Evolutionary conservation across 495 filamentous ascomycete genomes (phyloP).

Genomic region (Glutinoglossum americanum): DNA sequence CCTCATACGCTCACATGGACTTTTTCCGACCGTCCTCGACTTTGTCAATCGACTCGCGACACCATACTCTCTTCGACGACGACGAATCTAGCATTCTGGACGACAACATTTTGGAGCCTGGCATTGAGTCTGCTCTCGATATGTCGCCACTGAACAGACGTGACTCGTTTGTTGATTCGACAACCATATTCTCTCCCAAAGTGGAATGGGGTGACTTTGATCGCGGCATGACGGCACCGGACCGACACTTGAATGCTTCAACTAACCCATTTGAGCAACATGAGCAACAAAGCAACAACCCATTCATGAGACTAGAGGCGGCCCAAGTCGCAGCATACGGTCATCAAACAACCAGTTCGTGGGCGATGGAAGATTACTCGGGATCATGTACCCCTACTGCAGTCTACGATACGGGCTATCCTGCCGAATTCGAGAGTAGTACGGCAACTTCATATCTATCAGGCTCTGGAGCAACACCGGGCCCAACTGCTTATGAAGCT

Average conservation of each 20-base stretch:
- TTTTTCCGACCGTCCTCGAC: constrained; percentile 37
- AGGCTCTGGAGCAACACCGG: not conserved
- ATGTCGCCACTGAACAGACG: constrained; percentile 45
- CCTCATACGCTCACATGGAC: constrained; percentile 19
- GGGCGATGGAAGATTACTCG: constrained; percentile 1
- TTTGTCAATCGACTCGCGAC: constrained; percentile 37
- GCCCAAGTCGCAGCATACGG: constrained; percentile 22
- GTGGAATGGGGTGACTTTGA: constrained; percentile 51
- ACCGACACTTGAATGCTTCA: constrained; percentile 1
- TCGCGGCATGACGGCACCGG: constrained; percentile 18
- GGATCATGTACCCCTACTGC: constrained; percentile 6
- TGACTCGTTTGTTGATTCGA: constrained; percentile 46
- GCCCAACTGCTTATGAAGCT: not conserved
- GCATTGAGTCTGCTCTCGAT: constrained; percentile 42
- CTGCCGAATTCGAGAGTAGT: constrained; percentile 3
- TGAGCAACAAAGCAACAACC: constrained; percentile 25
- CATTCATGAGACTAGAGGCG: constrained; percentile 22
- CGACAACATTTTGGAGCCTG: constrained; percentile 61
- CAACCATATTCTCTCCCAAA: constrained; percentile 52
- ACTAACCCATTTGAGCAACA: constrained; percentile 5
- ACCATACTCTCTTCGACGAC: constrained; percentile 46
- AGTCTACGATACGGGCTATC: constrained; percentile 3
- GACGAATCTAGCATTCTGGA: constrained; percentile 68
- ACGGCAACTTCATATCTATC: not conserved
- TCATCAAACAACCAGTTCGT: constrained; percentile 16